Percentiles rank a stretch among this genome's conserved stretches.
Evolutionary conservation across 768 basidiomycete species (phyloP).

Genomic region (Leccinum pellstonianum): DNA sequence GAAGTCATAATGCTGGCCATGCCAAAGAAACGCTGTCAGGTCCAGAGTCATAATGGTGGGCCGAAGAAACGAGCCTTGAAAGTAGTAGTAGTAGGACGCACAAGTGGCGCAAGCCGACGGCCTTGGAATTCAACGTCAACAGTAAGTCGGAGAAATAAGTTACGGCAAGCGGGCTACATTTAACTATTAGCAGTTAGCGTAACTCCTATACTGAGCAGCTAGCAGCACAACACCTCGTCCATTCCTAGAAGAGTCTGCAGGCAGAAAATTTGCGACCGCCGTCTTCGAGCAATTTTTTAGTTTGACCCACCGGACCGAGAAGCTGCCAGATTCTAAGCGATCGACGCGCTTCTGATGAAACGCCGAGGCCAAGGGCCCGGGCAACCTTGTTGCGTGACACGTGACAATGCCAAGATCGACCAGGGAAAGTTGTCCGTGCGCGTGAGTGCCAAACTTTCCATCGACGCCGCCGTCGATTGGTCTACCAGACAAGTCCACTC

Average conservation of each 20-base stretch:
- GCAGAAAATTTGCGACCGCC: not conserved
- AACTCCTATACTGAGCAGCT: too few relatives aligned
- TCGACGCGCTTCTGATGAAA: not conserved
- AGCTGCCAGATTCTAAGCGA: not conserved
- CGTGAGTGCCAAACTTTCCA: not conserved
- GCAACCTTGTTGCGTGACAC: not conserved
- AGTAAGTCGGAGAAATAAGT: too few relatives aligned
- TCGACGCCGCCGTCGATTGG: not conserved
- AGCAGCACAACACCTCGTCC: not conserved
- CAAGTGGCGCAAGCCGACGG: too few relatives aligned
- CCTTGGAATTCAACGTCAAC: too few relatives aligned
- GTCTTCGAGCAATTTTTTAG: not conserved
- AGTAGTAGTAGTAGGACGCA: too few relatives aligned
- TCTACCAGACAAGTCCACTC: not conserved
- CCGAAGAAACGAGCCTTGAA: too few relatives aligned
- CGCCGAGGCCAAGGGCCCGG: too few relatives aligned
- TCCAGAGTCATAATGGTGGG: not conserved
- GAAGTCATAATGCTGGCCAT: not conserved
- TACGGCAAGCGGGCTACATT: not conserved
- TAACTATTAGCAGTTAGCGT: not conserved
- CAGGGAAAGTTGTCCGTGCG: not conserved
- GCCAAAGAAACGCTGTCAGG: not conserved
- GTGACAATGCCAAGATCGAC: not conserved
- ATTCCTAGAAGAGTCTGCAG: not conserved
- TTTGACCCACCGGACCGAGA: not conserved